Base-by-base conservation (phyloP, 768 basidiomycete species). In the Sarcodon sp. region DNA sequence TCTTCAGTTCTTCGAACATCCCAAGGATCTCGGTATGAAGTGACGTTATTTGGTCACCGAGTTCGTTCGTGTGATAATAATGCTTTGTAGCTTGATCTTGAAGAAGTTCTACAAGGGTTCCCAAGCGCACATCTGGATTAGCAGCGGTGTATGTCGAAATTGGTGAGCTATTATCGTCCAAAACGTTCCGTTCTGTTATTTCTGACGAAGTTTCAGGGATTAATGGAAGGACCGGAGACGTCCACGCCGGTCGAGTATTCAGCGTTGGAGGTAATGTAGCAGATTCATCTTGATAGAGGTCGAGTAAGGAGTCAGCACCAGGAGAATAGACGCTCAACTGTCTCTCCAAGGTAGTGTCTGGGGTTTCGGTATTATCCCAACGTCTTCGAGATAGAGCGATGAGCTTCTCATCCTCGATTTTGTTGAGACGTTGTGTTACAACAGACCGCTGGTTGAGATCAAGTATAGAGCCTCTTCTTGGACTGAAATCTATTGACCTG, bases 81-180 rank as follows among this genome's bases (percentile, higher is more conserved):
- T 65, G 60, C 21, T 66, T 63, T 33, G 57, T 61, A 41, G 59
- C 65, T n/a, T 51, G 56, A 13, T 66, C 63, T 46, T 62, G 63
- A 54, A 64, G 64, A 13, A 65, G 54, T 43, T 66, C 61, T 9
- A 52, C 64, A 37, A 64, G 35, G 1, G 64, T 60, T 13, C 49
- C 61, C 13, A 64, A 41, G 33, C 51, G 51, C 4, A 53, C 52
- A n/a, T 52, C 52, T 16, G 54, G 41, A 9, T 55, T 54, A 6
- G 50, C 13, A 13, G 39, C 13, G n/a, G 39, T 8, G 44, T 33
- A 15, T 47, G 7, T 27, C 32, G 27, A 41, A 7, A 27, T 16
- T 9, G 39, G 8, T 7, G 39, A 13, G 7, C 15, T 27, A 4
- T 2, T 27, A 27, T 27, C 21, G 21, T 27, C 4, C 21, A 27